These are phyloP conservation scores for Magnusiomyces ingens DNA, from an alignment of 1,139 yeast species.

Conservation along the genomic window DNA sequence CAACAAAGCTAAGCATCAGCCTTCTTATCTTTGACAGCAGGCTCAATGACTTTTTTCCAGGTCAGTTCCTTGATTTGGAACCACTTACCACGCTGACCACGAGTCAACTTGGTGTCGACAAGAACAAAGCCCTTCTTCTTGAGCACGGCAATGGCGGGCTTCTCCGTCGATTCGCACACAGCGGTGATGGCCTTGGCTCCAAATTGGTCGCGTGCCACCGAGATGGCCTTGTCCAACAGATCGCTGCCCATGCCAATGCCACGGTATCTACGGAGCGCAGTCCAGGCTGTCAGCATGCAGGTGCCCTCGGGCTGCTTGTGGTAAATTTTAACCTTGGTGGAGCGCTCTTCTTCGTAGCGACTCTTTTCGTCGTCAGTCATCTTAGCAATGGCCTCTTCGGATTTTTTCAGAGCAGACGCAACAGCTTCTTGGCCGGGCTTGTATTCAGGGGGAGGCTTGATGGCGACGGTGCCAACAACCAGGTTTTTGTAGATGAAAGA, in stretches of 20 bases:
- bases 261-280: constrained; percentile 22
- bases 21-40: no score
- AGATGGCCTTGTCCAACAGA: constrained; percentile 17
- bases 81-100: constrained; percentile 1
- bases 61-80: background rate
- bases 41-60: background rate
- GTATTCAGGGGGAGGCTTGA: constrained; percentile 13
- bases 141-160: constrained; percentile 1
- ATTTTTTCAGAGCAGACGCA: constrained; percentile 5
- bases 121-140: background rate
- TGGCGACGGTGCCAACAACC: constrained; percentile 19
- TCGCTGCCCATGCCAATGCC: constrained; percentile 25
- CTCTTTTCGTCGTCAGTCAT: background rate
- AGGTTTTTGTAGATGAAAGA: constrained; percentile 20
- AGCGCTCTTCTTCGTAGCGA: constrained; percentile 2
- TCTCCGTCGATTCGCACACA: background rate
- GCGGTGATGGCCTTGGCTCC: constrained; percentile 11
- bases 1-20: no score
- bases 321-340: background rate
- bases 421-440: background rate
- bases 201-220: constrained; percentile 12
- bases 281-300: constrained; percentile 22
- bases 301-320: background rate
- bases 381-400: constrained; percentile 6
- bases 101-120: background rate